These are phyloP conservation scores for Tolypocladium endophyticum DNA, from an alignment of 2,329 filamentous ascomycete species.

Conservation along the genomic window DNA sequence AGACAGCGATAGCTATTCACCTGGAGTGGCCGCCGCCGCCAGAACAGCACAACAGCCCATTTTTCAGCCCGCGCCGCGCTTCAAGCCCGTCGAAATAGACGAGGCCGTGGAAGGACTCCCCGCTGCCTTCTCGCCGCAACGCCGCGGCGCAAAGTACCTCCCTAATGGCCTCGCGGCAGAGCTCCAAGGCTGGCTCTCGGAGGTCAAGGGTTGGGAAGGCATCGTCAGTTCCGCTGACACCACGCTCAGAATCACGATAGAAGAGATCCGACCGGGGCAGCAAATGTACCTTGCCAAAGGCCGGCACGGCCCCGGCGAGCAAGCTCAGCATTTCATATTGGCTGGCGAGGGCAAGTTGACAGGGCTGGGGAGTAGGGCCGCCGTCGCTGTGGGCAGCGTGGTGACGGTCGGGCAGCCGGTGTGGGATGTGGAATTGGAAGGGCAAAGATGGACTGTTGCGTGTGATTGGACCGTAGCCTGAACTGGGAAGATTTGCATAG, in stretches of 20 bases:
- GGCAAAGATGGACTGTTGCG: conserved; percentile 23
- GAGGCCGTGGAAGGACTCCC: conserved; percentile 11
- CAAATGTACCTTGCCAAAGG: conserved; percentile 24
- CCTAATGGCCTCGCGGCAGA: conserved; percentile 26
- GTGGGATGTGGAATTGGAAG: conserved; percentile 26
- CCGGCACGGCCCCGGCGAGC: not conserved
- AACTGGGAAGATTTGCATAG: not conserved
- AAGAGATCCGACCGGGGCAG: conserved; percentile 18
- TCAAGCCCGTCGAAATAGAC: conserved; percentile 21
- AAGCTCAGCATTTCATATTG: conserved; percentile 17
- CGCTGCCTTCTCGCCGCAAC: conserved; percentile 24
- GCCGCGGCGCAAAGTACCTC: conserved; percentile 23
- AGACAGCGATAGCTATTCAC: not conserved
- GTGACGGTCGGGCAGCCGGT: conserved; percentile 23
- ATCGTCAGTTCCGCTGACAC: conserved; percentile 2
- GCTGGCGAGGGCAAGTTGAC: conserved; percentile 27
- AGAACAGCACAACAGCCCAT: conserved; percentile 20
- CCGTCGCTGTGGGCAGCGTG: conserved; percentile 17
- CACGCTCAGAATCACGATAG: conserved; percentile 15
- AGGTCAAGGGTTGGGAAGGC: conserved; percentile 24
- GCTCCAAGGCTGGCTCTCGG: conserved; percentile 30
- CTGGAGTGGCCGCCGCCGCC: not conserved
- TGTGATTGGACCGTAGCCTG: conserved; percentile 24
- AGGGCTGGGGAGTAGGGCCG: conserved; percentile 19
- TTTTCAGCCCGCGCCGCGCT: conserved; percentile 27